Base-by-base conservation (phyloP, 1,284 basidiomycete species). In the Cryptococcus sp. region DNA sequence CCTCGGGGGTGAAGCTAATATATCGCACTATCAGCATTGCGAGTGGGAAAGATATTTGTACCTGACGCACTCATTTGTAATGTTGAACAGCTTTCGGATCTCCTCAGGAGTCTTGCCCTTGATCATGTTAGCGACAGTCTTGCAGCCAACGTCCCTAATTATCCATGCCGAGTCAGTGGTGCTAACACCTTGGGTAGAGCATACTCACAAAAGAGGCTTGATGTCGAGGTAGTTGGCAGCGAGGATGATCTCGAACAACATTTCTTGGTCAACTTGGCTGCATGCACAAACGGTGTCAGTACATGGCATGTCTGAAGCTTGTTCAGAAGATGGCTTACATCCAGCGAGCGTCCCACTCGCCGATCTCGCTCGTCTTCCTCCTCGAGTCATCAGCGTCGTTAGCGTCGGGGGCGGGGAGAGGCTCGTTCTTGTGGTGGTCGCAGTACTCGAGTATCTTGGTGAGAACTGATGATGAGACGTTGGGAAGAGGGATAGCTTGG, bases 221-320 rank as follows among this genome's bases (percentile, higher is more conserved):
- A 99, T 99, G 78, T 99, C 96, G 70, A 99, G 89, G 81, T 99
- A 99, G 83, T 99, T 99, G 62, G 96, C 96, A 10, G 96, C 96
- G 60, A 99, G 87, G 78, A 99, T 99, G 77, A 99, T 99, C 83
- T 99, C 96, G 67, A 99, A 99, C 16, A 84, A 79, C 83, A 84
- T 85, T 73, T 84, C 83, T 80, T 97, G 93, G 82, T 96, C 93
- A 59, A 96, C 81, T 73, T 81, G 70, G 38, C 54, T 52, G 41
- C 19, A 44, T 43, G 22, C 3, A 34, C 43, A 17, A 45, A 26
- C 6, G 29, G 38, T 5, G n/a, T 11, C 7, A 8, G 38, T 41
- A 40, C 10, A 16, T 47, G 17, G 50, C 51, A 15, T 26, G 41
- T 58, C 55, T 58, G 53, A 48, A 37, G 38, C 22, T 22, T 4